Base-by-base conservation (phyloP, 2,329 filamentous ascomycete genomes). In the Cladophialophora chaetospira region DNA sequence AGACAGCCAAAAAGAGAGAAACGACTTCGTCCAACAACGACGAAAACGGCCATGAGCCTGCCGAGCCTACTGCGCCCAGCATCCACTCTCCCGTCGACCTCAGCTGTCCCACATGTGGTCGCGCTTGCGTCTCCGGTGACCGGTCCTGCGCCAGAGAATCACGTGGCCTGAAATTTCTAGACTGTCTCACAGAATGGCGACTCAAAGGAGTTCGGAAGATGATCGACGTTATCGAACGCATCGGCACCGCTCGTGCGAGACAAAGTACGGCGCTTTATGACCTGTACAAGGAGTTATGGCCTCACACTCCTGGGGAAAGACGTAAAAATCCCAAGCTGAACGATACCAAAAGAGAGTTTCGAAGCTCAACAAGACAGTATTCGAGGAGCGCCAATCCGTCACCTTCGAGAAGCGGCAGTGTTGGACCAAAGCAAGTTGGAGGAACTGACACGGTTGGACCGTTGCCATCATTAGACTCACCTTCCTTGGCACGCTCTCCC, bases 181-280 rank as follows among this genome's bases (percentile, higher is more conserved):
- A 5, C 4, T 10, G 15, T 15, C 47, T 50, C 19, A 19, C 33
- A 8, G 33, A 25, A 15, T 50, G 47, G 47, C 47, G 47, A 38
- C 17, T 29, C 9, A n/a, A 38, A 40, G 47, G 47, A 3, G 26
- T 19, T 21, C 47, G 47, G 15, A 25, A 36, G 15, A 49, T 50
- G 43, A 25, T 31, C 19, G 21, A 35, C 25, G n/a, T 55, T 19
- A 38, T 38, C 23, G 33, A 31, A 13, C 46, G 17, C 15, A 26
- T 45, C 13, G 40, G 49, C 49, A 53, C 49, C 35, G 49, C 49
- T 13, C n/a, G n/a, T n/a, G n/a, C n/a, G n/a, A n/a, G n/a, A n/a
- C n/a, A n/a, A n/a, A n/a, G n/a, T n/a, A n/a, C n/a, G n/a, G n/a
- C n/a, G n/a, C n/a, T n/a, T n/a, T n/a, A n/a, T n/a, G n/a, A n/a